These are phyloP conservation scores for Rhizopus delemar DNA, from an alignment of 371 early-diverging fungal species.

Conservation along the genomic window DNA sequence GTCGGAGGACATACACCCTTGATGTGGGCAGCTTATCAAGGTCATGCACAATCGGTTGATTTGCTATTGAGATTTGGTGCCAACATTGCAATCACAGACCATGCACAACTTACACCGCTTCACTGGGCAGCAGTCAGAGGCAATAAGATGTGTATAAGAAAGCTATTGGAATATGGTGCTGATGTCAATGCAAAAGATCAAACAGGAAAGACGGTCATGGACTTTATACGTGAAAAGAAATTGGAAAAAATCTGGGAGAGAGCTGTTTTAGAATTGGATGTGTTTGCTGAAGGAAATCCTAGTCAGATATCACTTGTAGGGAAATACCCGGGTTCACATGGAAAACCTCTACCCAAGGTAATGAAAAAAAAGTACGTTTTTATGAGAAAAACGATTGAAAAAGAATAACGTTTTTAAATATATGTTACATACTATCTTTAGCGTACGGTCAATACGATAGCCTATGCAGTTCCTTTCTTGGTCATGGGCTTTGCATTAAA, in stretches of 20 bases:
- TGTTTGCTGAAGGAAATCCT: slow-evolving; percentile 41
- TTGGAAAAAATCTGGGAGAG: slow-evolving; percentile 41
- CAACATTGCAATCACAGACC: slow-evolving; percentile 64
- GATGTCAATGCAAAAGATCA: slow-evolving; percentile 46
- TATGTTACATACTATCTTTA: slow-evolving; percentile 12
- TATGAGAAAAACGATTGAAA: not conserved
- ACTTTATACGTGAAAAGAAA: slow-evolving; percentile 52
- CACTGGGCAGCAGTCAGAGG: slow-evolving; percentile 76
- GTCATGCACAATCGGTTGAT: slow-evolving; percentile 67
- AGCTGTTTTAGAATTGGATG: slow-evolving; percentile 52
- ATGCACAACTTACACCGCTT: slow-evolving; percentile 76
- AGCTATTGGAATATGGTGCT: slow-evolving; percentile 58
- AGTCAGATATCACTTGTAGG: slow-evolving; percentile 29
- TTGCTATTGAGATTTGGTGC: slow-evolving; percentile 75
- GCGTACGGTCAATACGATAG: slow-evolving; percentile 61
- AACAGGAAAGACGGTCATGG: slow-evolving; percentile 51
- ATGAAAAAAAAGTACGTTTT: not conserved
- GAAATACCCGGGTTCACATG: slow-evolving; percentile 36
- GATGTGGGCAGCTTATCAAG: slow-evolving; percentile 95
- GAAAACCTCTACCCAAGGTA: slow-evolving; percentile 46
- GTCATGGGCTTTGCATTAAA: slow-evolving; percentile 59
- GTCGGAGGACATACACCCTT: slow-evolving; percentile 82
- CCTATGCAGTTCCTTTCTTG: slow-evolving; percentile 74
- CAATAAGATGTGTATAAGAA: slow-evolving; percentile 43
- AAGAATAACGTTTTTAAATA: too few species aligned